These are phyloP conservation scores for Chloris gayana DNA, from an alignment of 176 grass and related monocot species.

Conservation along the genomic window DNA sequence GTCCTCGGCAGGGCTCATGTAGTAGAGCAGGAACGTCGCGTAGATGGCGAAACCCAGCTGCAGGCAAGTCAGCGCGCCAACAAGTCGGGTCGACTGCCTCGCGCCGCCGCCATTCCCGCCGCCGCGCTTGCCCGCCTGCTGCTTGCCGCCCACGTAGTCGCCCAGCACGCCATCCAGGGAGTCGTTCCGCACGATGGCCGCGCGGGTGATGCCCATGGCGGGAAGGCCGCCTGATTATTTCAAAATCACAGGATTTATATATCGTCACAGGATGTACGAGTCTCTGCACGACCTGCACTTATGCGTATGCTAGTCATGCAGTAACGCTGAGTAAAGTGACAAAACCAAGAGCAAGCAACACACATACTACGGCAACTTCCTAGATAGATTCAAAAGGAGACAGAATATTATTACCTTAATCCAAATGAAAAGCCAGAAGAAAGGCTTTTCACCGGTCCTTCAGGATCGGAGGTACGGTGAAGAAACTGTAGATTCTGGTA, in stretches of 20 bases:
- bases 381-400: neutral
- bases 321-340: conserved; percentile 21
- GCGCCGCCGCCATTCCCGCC: conserved; percentile 12
- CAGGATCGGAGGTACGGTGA: no score
- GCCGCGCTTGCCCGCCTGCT: no score
- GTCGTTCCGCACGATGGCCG: conserved; percentile 61
- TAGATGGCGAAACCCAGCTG: conserved; percentile 93
- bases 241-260: no score
- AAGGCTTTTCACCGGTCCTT: neutral
- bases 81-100: conserved; percentile 61
- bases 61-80: conserved; percentile 69
- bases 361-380: neutral
- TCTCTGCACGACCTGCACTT: neutral
- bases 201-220: conserved; percentile 70
- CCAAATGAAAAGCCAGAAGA: neutral
- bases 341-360: conserved; percentile 32
- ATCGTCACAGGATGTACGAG: neutral
- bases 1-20: conserved; percentile 95
- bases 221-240: conserved; percentile 5
- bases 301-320: neutral
- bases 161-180: conserved; percentile 67
- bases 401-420: conserved; percentile 16
- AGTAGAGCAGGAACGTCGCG: conserved; percentile 97
- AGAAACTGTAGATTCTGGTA: no score
- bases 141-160: conserved; percentile 58